A percentile compares a stretch with the other conserved stretches of the same genome.
Conservation (phyloP, 768 basidiomycete species). For the Phaffia australis region DNA sequence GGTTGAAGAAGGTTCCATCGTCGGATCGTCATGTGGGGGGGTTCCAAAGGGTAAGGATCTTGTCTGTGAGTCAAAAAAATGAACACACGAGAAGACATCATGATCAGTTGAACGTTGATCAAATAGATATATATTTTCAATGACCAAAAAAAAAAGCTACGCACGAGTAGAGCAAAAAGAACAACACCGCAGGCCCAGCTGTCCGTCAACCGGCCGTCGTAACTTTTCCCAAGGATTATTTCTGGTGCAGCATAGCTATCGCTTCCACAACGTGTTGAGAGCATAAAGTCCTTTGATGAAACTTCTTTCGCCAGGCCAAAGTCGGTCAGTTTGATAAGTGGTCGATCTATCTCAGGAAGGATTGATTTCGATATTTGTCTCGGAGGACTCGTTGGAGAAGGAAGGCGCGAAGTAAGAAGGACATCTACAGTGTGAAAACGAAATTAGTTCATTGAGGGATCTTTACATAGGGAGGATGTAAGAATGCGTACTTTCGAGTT, state of each 20-base stretch:
- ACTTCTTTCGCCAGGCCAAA: constrained; percentile 58
- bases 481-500: constrained; percentile 49
- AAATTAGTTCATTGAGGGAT: neutral
- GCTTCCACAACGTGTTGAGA: constrained; percentile 72
- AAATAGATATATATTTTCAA: neutral
- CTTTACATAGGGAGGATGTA: neutral
- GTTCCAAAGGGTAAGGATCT: constrained; percentile 55
- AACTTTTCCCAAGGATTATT: constrained; percentile 53
- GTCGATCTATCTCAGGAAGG: constrained; percentile 41
- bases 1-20: constrained; percentile 16
- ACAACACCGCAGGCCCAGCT: constrained; percentile 87
- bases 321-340: constrained; percentile 72
- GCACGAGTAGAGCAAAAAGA: constrained; percentile 55
- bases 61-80: neutral
- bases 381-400: constrained; percentile 31
- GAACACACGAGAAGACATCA: neutral
- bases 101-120: neutral
- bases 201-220: constrained; percentile 76
- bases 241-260: constrained; percentile 81
- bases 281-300: constrained; percentile 60
- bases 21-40: constrained; percentile 21
- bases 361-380: constrained; percentile 35
- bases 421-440: constrained; percentile 47
- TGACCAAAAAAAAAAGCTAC: neutral
- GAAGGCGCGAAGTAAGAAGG: constrained; percentile 54